These are phyloP conservation scores for Lumnitzera racemosa DNA, from an alignment of 345 rosid genomes.

Conservation along the genomic window DNA sequence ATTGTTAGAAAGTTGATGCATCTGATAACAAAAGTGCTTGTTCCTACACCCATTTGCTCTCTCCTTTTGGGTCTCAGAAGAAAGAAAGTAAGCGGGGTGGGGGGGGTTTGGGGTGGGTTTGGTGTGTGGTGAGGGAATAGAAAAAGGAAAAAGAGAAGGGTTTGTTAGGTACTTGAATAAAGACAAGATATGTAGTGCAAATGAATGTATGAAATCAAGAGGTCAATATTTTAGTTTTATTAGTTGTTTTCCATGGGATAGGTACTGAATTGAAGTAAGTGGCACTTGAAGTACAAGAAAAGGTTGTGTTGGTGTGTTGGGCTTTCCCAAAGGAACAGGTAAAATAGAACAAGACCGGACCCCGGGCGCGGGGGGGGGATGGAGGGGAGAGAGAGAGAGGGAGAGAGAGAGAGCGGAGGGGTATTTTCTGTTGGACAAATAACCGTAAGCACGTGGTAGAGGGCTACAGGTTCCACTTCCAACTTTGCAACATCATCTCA, in stretches of 20 bases:
- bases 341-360: no score
- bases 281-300: constrained; percentile 27
- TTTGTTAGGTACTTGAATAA: background rate
- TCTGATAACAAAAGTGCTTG: constrained; percentile 81
- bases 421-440: no score
- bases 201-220: no score
- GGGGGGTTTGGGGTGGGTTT: no score
- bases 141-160: background rate
- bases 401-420: no score
- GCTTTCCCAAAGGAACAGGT: no score
- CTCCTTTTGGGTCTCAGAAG: constrained; percentile 7
- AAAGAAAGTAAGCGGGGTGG: background rate
- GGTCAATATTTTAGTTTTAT: no score
- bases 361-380: no score
- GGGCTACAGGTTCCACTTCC: no score
- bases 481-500: no score
- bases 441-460: no score
- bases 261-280: constrained; percentile 4
- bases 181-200: background rate
- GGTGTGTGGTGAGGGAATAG: background rate
- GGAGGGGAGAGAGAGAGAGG: no score
- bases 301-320: background rate
- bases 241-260: constrained; percentile 3
- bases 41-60: constrained; percentile 62
- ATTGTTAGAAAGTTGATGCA: constrained; percentile 91